Conservation (phyloP, 805 yeast genomes). For the Wickerhamomyces strasburgensis region DNA sequence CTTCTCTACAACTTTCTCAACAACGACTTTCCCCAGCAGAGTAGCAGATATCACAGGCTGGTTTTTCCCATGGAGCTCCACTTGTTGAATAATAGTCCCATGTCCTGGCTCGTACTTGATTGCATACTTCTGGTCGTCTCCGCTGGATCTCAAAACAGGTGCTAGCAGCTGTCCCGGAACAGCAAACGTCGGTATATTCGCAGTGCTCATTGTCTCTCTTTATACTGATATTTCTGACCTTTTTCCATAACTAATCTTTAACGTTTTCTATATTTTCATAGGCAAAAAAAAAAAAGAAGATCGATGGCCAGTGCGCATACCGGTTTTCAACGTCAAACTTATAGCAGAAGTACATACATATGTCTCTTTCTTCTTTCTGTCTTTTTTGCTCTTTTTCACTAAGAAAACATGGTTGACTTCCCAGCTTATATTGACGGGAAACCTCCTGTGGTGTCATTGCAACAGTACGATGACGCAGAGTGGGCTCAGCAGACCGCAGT, state of each 20-base stretch:
- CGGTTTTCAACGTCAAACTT: too few relatives aligned
- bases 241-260: too few relatives aligned
- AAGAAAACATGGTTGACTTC: conserved; percentile 22
- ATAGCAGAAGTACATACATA: too few relatives aligned
- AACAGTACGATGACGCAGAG: conserved; percentile 44
- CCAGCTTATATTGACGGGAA: conserved; percentile 40
- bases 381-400: not conserved
- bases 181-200: conserved; percentile 27
- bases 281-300: too few relatives aligned
- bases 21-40: conserved; percentile 51
- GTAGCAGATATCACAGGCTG: conserved; percentile 52
- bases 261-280: too few relatives aligned
- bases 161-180: conserved; percentile 82
- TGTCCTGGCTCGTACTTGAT: conserved; percentile 54
- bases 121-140: conserved; percentile 26
- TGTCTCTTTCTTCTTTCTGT: conserved; percentile 1
- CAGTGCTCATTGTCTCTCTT: too few relatives aligned
- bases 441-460: conserved; percentile 42
- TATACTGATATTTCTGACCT: too few relatives aligned
- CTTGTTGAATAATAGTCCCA: conserved; percentile 53
- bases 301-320: too few relatives aligned
- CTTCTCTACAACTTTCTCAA: conserved; percentile 21
- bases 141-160: conserved; percentile 43
- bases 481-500: conserved; percentile 51
- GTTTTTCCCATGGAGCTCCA: conserved; percentile 33